phyloP scores from a whole-genome alignment of 306 rosid species.

The Cicer chorassanicum region DNA sequence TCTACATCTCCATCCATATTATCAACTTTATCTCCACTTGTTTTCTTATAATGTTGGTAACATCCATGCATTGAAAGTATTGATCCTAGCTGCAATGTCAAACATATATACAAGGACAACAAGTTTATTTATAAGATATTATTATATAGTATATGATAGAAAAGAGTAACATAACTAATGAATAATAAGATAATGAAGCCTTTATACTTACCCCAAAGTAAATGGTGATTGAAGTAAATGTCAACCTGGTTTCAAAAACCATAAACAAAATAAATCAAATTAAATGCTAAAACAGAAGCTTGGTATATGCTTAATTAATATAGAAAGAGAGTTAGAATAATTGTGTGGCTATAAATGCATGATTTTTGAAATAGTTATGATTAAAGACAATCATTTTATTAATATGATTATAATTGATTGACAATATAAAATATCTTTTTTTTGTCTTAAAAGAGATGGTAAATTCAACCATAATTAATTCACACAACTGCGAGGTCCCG shows the following conservation, averaged over 20 bases:
- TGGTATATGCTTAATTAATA: neutral
- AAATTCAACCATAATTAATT: too few relatives aligned
- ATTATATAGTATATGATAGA: neutral
- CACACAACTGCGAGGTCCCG: too few relatives aligned
- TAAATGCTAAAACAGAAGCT: slow-evolving; percentile 2
- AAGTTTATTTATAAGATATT: neutral
- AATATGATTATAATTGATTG: too few relatives aligned
- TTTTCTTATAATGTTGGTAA: slow-evolving; percentile 80
- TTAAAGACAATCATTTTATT: too few relatives aligned
- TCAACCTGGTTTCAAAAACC: slow-evolving; percentile 76
- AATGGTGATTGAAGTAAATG: slow-evolving; percentile 74
- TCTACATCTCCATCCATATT: slow-evolving; percentile 83
- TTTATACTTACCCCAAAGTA: slow-evolving; percentile 89
- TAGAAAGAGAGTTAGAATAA: slow-evolving; percentile 10
- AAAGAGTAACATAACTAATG: neutral
- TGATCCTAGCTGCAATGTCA: slow-evolving; percentile 72
- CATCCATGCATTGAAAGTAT: slow-evolving; percentile 84
- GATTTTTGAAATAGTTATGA: too few relatives aligned
- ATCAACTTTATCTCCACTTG: slow-evolving; percentile 81
- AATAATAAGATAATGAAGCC: slow-evolving; percentile 6
- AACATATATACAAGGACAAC: slow-evolving; percentile 32
- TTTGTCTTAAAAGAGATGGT: too few relatives aligned
- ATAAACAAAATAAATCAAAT: slow-evolving; percentile 18
- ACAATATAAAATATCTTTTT: too few relatives aligned
- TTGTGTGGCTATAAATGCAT: neutral